Evolutionary conservation across 2,329 filamentous ascomycete genomes (phyloP).

Genomic region (Aspergillus novofumigatus): DNA sequence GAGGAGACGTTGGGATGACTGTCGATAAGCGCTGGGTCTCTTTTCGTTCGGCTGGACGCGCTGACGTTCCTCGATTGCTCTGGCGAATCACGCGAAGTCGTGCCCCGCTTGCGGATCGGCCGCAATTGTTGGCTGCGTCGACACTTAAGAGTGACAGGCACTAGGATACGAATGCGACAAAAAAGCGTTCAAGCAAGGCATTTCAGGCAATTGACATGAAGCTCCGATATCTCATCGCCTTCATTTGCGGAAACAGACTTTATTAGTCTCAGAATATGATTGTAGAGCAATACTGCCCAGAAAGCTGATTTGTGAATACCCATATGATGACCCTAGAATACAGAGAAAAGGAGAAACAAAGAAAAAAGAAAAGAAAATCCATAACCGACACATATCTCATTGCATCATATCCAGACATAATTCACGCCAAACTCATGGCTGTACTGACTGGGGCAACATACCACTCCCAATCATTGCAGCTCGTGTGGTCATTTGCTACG

Average conservation of each 20-base stretch:
- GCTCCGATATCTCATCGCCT: neutral
- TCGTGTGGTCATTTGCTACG: constrained; percentile 6
- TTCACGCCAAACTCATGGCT: constrained; percentile 41
- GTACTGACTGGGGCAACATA: constrained; percentile 41
- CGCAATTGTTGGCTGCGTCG: neutral
- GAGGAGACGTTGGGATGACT: neutral
- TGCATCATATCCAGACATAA: neutral
- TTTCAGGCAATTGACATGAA: too few relatives aligned
- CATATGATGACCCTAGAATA: neutral
- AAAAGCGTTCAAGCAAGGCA: neutral
- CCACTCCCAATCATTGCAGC: constrained; percentile 40
- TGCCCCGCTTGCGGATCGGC: neutral
- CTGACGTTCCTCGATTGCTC: neutral
- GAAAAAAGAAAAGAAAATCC: neutral
- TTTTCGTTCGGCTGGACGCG: neutral
- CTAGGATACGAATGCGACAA: neutral
- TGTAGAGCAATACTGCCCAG: neutral
- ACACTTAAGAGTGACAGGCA: too few relatives aligned
- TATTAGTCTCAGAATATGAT: neutral
- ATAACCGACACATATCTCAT: neutral
- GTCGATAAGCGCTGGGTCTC: neutral
- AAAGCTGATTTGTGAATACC: neutral
- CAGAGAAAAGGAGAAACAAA: neutral
- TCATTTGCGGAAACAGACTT: neutral
- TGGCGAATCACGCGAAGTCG: neutral